Base-by-base conservation (phyloP, 441 rosid genomes). In the Euphorbia schlechtendalii region DNA sequence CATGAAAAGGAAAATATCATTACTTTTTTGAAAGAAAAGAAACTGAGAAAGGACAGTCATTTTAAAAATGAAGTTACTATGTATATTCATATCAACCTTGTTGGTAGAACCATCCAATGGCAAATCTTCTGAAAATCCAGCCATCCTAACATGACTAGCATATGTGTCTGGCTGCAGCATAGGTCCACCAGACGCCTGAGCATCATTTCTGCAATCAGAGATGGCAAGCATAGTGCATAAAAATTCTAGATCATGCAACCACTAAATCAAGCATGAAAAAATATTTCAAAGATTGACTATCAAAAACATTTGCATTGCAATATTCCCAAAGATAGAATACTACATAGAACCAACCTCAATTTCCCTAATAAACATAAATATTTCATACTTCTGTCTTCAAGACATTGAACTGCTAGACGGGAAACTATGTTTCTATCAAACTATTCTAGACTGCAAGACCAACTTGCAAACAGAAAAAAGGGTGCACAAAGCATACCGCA, bases 131-230 rank as follows among this genome's bases (percentile, higher is more conserved):
- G 72, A 74, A 61, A 59, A 72, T 54, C 69, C 77, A 62, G 20
- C 62, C 62, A 69, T 52, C 66, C 24, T 67, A 64, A 67, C 82
- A 65, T 77, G 76, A 60, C 64, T 79, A 69, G 56, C 71, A 2
- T 69, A 75, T 56, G 34, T 65, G 63, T 73, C 69, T 60, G 68
- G 71, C 14, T 68, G 67, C 53, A 73, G 70, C 73, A 61, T 66
- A 61, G 79, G 74, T 57, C 75, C 79, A 64, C 57, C 64, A 68
- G 81, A 80, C 17, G 68, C 77, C 69, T 75, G 79, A 70, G 77
- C 77, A 77, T 78, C 80, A 76, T 43, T 70, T 63, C 96, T 89
- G 85, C 72, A 75, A 81, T 57, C 58, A 74, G 30, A 78, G 73
- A 64, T 58, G 56, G 45, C n/a, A 20, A 27, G 58, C 13, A 58